Percentiles rank a stretch among this genome's conserved stretches.
Conservation (phyloP, 257 asterid species). For the Solanum gracilifrons region DNA sequence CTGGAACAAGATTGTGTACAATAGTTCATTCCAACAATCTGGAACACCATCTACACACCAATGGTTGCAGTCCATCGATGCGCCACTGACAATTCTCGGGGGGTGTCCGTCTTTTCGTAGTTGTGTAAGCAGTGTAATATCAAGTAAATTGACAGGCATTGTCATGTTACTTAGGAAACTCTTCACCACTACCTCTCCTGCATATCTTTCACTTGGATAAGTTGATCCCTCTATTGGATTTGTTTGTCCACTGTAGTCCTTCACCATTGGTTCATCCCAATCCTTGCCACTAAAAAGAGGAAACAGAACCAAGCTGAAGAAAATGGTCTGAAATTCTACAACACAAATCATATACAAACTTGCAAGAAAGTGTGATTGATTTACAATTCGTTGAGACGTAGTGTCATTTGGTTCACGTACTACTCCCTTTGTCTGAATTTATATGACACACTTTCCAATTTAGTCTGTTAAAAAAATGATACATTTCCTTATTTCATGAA, state of each 20-base stretch:
- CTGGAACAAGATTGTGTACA: slow-evolving; percentile 25
- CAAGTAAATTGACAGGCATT: slow-evolving; percentile 35
- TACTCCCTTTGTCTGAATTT: not conserved
- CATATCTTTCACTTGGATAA: slow-evolving; percentile 44
- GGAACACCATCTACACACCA: slow-evolving; percentile 2
- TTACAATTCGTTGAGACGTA: not conserved
- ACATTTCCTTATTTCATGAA: too few species aligned
- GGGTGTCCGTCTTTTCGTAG: slow-evolving; percentile 51
- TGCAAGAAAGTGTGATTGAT: not conserved
- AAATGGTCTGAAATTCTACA: not conserved
- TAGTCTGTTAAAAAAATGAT: too few species aligned
- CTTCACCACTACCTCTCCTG: slow-evolving; percentile 51
- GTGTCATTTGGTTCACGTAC: not conserved
- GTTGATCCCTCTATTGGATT: slow-evolving; percentile 31
- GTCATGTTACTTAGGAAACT: slow-evolving; percentile 42
- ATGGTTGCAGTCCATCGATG: slow-evolving; percentile 26
- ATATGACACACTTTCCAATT: not conserved
- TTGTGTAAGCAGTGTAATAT: slow-evolving; percentile 50
- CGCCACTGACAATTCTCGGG: slow-evolving; percentile 32
- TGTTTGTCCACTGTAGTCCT: slow-evolving; percentile 38
- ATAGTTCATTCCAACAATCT: slow-evolving; percentile 42
- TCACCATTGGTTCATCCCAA: slow-evolving; percentile 44
- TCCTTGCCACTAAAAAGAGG: slow-evolving; percentile 35
- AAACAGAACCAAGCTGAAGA: not conserved
- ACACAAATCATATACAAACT: not conserved